Conservation (phyloP, 805 yeast genomes). For the Yueomyces sinensis region DNA sequence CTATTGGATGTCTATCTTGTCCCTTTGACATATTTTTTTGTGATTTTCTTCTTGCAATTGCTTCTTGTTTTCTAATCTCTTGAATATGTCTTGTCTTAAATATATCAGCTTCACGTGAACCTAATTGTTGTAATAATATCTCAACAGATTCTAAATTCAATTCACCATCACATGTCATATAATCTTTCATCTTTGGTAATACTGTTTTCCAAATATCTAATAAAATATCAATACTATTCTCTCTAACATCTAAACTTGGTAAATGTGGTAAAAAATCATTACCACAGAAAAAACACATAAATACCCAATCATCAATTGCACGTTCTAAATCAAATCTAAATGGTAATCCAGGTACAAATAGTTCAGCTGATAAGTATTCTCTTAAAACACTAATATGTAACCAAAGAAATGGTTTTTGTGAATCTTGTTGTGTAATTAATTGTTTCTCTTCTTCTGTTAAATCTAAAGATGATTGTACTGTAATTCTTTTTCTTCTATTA, state of each 20-base stretch:
- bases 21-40: slow-evolving; percentile 53
- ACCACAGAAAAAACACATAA: slow-evolving; percentile 97
- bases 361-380: slow-evolving; percentile 77
- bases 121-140: slow-evolving; percentile 46
- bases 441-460: slow-evolving; percentile 48
- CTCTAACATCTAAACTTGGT: slow-evolving; percentile 90
- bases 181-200: slow-evolving; percentile 55
- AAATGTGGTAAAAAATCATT: slow-evolving; percentile 96
- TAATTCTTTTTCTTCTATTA: slow-evolving; percentile 15
- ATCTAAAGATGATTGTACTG: slow-evolving; percentile 23
- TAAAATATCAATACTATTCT: slow-evolving; percentile 76
- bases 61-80: slow-evolving; percentile 58
- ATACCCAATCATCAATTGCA: slow-evolving; percentile 97
- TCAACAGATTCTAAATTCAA: slow-evolving; percentile 70
- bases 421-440: slow-evolving; percentile 22
- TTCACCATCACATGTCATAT: slow-evolving; percentile 81
- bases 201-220: slow-evolving; percentile 72
- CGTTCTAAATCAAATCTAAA: slow-evolving; percentile 81
- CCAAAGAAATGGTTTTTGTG: slow-evolving; percentile 83
- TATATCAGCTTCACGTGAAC: slow-evolving; percentile 64
- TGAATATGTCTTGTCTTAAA: slow-evolving; percentile 55
- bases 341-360: slow-evolving; percentile 53
- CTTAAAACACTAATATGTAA: slow-evolving; percentile 76
- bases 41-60: slow-evolving; percentile 39
- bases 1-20: slow-evolving; percentile 61